Evolutionary conservation across 1,284 basidiomycete species (phyloP), one percentile per base, ranked within the genome.

Genomic region (Malassezia arunalokei): DNA sequence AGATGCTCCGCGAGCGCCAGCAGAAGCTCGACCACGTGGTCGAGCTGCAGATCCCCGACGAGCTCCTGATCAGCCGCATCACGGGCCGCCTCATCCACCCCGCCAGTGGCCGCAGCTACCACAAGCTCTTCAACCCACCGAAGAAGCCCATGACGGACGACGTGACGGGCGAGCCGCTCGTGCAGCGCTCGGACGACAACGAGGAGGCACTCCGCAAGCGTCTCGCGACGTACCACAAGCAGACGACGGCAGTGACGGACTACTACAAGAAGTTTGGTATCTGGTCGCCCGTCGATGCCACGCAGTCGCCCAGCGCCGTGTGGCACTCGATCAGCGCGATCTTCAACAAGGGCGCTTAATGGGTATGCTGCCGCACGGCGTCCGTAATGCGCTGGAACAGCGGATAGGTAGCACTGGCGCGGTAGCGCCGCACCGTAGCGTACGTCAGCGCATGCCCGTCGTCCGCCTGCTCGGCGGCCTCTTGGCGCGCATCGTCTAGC

Each of bases 121-220:
- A 98, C 81, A 85, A 79, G 68, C 88, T 94, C 75, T 98, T 92
- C 81, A 80, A 87, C 77, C 92, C 92, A 9, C 92, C 92, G 40
- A 96, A 96, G 80, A 94, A 94, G 76, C 68, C 83, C 42, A 87
- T 89, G 81, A 82, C 81, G 33, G 92, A 98, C 77, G 94, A 98
- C 76, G 76, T 86, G 37, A 89, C 91, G 5, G 94, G 94, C 61
- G 92, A 98, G 76, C 87, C 90, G 30, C 83, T 92, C 85, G 74
- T 76, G 55, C 74, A 76, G 62, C 67, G 76, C 24, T 75, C 73
- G 24, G 76, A 76, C 60, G 76, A 76, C 67, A 76, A 76, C 50
- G 76, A 75, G 59, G 88, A 94, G 74, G 88, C 92, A 11, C 80
- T 98, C 49, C 81, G 83, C 66, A 95, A 92, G 77, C 85, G 92